phyloP scores from a whole-genome alignment of 805 yeast genomes.

The Nakazawaea ishiwadae region DNA sequence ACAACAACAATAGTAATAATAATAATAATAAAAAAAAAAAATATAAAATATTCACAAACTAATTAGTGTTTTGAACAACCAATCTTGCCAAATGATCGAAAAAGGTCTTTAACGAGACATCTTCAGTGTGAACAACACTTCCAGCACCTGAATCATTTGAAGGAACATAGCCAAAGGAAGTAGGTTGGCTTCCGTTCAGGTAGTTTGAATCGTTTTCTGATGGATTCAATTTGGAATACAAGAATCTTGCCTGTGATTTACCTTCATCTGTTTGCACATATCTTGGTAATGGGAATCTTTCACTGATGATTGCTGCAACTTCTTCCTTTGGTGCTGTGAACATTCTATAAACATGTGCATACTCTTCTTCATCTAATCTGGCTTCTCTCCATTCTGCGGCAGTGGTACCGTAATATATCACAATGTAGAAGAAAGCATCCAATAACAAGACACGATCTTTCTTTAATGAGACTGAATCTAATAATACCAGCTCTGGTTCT shows the following conservation, averaged over 20 bases:
- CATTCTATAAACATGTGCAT: slow-evolving; percentile 80
- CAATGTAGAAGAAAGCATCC: slow-evolving; percentile 95
- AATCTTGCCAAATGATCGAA: slow-evolving; percentile 92
- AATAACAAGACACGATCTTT: slow-evolving; percentile 83
- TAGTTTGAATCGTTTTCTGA: slow-evolving; percentile 61
- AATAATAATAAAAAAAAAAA: too few species aligned
- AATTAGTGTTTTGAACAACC: slow-evolving; percentile 50
- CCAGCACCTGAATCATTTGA: slow-evolving; percentile 35
- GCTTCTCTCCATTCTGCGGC: slow-evolving; percentile 96
- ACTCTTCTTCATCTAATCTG: slow-evolving; percentile 90
- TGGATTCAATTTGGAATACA: slow-evolving; percentile 92
- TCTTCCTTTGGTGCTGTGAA: slow-evolving; percentile 87
- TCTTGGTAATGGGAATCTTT: slow-evolving; percentile 96
- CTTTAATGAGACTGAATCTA: slow-evolving; percentile 89
- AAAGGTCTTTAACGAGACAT: slow-evolving; percentile 89
- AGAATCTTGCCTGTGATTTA: slow-evolving; percentile 96
- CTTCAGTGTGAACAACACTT: slow-evolving; percentile 93
- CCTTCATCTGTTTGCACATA: slow-evolving; percentile 97
- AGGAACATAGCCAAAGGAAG: slow-evolving; percentile 40
- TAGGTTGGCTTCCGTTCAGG: slow-evolving; percentile 38
- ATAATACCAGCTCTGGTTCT: slow-evolving; percentile 86
- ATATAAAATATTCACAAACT: not conserved
- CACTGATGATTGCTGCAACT: slow-evolving; percentile 86
- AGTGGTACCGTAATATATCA: slow-evolving; percentile 92
- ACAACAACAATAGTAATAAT: not conserved